Evolutionary conservation across 78 protist genomes (phyloP).

Genomic region (Monocercomonoides exilis): DNA sequence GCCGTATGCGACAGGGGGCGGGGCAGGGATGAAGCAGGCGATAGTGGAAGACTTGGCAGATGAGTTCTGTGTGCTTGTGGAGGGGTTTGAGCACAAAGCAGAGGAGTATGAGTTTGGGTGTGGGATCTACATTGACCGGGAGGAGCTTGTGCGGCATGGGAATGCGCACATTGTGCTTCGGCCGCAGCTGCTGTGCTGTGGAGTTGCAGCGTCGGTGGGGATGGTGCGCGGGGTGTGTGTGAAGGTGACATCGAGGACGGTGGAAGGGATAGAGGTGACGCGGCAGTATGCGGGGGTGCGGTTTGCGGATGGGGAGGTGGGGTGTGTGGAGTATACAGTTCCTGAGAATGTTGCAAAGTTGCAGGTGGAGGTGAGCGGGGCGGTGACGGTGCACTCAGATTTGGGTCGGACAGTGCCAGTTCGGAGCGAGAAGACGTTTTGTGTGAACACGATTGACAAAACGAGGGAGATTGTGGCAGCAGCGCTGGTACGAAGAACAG

Average conservation of each 20-base stretch:
- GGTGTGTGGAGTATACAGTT: not conserved
- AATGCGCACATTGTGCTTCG: not conserved
- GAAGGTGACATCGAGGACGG: not conserved
- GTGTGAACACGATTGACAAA: not conserved
- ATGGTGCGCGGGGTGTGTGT: not conserved
- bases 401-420: not conserved
- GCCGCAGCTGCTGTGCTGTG: not conserved
- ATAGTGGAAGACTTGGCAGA: not conserved
- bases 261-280: not conserved
- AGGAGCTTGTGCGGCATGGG: not conserved
- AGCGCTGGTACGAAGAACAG: not conserved
- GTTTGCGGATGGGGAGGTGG: not conserved
- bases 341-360: not conserved
- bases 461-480: not conserved
- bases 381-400: not conserved
- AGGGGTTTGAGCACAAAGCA: not conserved
- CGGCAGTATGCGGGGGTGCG: not conserved
- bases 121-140: not conserved
- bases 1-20: not conserved
- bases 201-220: not conserved
- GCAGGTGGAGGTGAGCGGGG: not conserved
- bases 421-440: not conserved
- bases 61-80: not conserved
- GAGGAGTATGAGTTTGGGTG: not conserved
- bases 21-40: not conserved